Percentiles rank a stretch among this genome's conserved stretches.
Evolutionary conservation across 768 basidiomycete genomes (phyloP).

Genomic region (Lyophyllum decastes): DNA sequence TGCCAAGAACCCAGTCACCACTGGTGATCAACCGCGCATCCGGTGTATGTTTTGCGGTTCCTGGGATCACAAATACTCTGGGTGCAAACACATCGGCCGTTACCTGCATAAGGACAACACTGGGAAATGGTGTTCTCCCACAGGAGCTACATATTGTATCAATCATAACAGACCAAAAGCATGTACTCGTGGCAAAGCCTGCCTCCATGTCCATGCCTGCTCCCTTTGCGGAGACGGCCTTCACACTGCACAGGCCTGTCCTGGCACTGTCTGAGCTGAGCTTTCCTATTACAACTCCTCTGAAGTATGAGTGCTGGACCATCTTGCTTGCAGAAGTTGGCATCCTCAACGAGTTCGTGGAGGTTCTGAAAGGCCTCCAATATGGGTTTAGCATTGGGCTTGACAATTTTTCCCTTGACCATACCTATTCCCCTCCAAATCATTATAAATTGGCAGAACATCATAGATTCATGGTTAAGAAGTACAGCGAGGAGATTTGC

Average conservation of each 20-base stretch:
- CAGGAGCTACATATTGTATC: too few relatives aligned
- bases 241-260: constrained; percentile 11
- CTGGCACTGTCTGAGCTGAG: not conserved
- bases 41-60: too few relatives aligned
- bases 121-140: too few relatives aligned
- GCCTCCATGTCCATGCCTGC: constrained; percentile 12
- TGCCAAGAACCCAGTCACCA: too few relatives aligned
- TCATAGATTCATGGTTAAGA: not conserved
- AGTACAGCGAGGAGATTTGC: not conserved
- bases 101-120: too few relatives aligned
- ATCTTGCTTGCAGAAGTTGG: not conserved
- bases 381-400: not conserved
- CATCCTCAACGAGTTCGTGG: not conserved
- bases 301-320: constrained; percentile 14
- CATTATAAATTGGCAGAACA: not conserved
- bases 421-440: not conserved
- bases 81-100: too few relatives aligned
- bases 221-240: constrained; percentile 12
- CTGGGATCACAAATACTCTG: too few relatives aligned
- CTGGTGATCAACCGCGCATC: too few relatives aligned
- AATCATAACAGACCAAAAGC: not conserved
- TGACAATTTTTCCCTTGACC: not conserved
- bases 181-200: not conserved
- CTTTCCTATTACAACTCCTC: constrained; percentile 19
- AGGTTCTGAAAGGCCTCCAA: constrained; percentile 2